A percentile compares a stretch with the other conserved stretches of the same genome.
phyloP scores from a whole-genome alignment of 257 asterid species.

The Solanum sitiens region DNA sequence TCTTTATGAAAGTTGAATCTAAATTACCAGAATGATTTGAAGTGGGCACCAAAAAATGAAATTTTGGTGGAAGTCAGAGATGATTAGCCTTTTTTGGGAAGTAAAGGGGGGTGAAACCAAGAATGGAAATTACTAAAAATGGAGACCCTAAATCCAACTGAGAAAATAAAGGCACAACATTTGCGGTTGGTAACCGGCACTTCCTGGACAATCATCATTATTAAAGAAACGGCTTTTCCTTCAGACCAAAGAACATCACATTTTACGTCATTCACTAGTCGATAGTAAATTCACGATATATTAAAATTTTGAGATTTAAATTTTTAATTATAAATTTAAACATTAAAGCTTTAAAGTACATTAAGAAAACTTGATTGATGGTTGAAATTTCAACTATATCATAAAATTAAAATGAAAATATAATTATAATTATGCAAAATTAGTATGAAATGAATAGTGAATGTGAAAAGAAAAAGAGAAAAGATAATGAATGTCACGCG shows the following conservation, averaged over 20 bases:
- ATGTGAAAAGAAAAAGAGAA: too few relatives aligned
- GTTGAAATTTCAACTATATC: too few relatives aligned
- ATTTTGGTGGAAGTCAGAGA: not conserved
- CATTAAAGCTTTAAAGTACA: too few relatives aligned
- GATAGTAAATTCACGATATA: not conserved
- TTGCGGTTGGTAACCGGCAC: not conserved
- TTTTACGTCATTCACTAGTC: not conserved
- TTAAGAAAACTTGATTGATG: not conserved
- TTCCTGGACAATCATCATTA: not conserved
- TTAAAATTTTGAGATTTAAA: not conserved
- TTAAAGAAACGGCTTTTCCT: not conserved
- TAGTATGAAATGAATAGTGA: not conserved
- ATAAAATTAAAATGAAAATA: too few relatives aligned
- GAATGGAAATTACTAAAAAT: not conserved
- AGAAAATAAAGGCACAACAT: not conserved
- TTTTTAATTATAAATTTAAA: accelerated
- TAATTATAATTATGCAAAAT: too few relatives aligned
- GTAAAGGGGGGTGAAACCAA: not conserved
- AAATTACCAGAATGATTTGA: not conserved
- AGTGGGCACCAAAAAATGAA: not conserved
- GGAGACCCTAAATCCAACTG: not conserved
- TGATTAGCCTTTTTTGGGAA: not conserved
- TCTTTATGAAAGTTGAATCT: not conserved
- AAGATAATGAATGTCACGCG: not conserved
- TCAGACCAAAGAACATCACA: not conserved